These are phyloP conservation scores for Anthostomella pinea DNA, from an alignment of 2,329 filamentous ascomycete species.

Conservation along the genomic window DNA sequence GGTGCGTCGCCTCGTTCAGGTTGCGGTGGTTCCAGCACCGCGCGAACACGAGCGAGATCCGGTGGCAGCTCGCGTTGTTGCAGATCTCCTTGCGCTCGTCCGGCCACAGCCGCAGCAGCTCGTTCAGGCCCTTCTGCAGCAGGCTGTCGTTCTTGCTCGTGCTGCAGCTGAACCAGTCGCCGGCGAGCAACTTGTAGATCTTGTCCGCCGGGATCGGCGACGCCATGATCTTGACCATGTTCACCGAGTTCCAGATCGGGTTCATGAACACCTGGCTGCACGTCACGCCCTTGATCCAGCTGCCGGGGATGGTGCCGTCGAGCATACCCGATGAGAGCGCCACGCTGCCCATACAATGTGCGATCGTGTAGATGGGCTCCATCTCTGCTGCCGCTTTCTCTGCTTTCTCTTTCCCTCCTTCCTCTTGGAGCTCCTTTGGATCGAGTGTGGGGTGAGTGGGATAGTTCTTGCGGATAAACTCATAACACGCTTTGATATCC, in stretches of 20 bases:
- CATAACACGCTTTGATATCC: conserved; percentile 55
- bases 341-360: conserved; percentile 64
- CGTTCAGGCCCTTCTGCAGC: conserved; percentile 52
- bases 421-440: neutral
- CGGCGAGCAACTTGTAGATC: conserved; percentile 46
- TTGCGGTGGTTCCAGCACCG: conserved; percentile 64
- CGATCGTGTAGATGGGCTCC: conserved; percentile 50
- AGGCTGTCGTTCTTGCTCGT: conserved; percentile 44
- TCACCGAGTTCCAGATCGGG: conserved; percentile 54
- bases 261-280: conserved; percentile 64
- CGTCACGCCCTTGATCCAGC: conserved; percentile 57
- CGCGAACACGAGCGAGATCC: conserved; percentile 58
- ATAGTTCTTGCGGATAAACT: conserved; percentile 46
- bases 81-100: conserved; percentile 55
- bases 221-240: conserved; percentile 53
- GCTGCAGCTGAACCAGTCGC: conserved; percentile 54
- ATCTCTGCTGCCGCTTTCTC: conserved; percentile 14
- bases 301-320: conserved; percentile 55
- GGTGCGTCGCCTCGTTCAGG: conserved; percentile 63
- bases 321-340: conserved; percentile 57
- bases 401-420: conserved; percentile 27
- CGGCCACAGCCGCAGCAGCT: conserved; percentile 57
- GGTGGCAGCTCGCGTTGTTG: conserved; percentile 60
- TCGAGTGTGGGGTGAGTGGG: conserved; percentile 12
- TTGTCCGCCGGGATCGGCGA: conserved; percentile 48